phyloP scores from a whole-genome alignment of 2,329 filamentous ascomycete genomes.

The Fusarium dlaminii region DNA sequence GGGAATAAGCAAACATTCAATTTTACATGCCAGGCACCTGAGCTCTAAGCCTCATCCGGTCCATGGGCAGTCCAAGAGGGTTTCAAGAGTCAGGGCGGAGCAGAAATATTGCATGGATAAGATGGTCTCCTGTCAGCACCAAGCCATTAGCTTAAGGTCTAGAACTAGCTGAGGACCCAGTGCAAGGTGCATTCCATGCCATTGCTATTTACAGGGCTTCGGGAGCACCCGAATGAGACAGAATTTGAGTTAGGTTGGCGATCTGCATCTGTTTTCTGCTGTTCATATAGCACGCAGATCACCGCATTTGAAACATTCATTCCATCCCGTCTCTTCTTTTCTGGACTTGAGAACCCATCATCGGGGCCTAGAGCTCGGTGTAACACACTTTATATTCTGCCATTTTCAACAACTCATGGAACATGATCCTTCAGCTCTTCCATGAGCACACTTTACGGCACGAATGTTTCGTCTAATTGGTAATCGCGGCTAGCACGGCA shows the following conservation, averaged over 20 bases:
- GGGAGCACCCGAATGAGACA: slow-evolving; percentile 22
- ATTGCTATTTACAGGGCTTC: slow-evolving; percentile 14
- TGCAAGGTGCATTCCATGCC: background rate
- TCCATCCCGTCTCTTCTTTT: background rate
- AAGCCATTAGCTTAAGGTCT: slow-evolving; percentile 16
- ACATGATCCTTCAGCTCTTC: background rate
- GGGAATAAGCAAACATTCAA: background rate
- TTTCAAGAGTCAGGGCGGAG: slow-evolving; percentile 24
- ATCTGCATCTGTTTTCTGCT: background rate
- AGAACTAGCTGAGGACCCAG: slow-evolving; percentile 19
- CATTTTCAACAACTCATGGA: background rate
- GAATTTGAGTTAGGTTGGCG: background rate
- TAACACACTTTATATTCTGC: background rate
- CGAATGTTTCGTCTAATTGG: background rate
- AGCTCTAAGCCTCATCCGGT: slow-evolving; percentile 29
- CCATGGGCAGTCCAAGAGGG: background rate
- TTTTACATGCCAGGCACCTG: slow-evolving; percentile 16
- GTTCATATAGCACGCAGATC: background rate
- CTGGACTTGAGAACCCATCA: background rate
- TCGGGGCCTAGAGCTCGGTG: background rate
- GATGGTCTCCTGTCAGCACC: slow-evolving; percentile 21
- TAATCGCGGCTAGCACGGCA: slow-evolving; percentile 5
- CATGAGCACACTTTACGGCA: background rate
- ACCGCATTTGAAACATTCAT: slow-evolving; percentile 3
- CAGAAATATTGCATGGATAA: slow-evolving; percentile 20